These are phyloP conservation scores for Aspergillus pseudotamarii DNA, from an alignment of 2,329 filamentous ascomycete species.

Conservation along the genomic window DNA sequence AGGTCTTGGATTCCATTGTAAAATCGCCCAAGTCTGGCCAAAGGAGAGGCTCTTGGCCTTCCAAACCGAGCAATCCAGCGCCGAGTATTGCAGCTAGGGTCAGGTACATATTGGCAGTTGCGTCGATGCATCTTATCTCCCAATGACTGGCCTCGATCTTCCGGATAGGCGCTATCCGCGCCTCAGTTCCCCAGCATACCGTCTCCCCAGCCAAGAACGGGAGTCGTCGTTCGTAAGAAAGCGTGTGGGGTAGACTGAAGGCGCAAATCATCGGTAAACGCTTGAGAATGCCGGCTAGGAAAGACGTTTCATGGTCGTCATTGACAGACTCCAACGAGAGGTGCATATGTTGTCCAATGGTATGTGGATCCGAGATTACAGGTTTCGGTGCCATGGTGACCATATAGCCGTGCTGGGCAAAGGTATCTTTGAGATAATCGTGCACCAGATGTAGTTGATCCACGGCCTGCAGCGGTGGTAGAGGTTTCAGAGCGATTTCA, in stretches of 20 bases:
- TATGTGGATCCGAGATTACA: neutral
- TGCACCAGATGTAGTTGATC: conserved; percentile 22
- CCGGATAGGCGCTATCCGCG: conserved; percentile 18
- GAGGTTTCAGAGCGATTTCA: conserved; percentile 20
- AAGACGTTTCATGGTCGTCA: neutral
- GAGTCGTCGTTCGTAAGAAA: neutral
- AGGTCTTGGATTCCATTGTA: neutral
- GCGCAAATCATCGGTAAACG: neutral
- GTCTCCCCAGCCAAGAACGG: conserved; percentile 10
- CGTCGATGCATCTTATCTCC: conserved; percentile 26
- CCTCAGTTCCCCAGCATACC: conserved; percentile 24
- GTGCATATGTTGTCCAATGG: conserved; percentile 21
- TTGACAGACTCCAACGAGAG: conserved; percentile 20
- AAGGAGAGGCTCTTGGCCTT: conserved; percentile 6
- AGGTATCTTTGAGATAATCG: conserved; percentile 16
- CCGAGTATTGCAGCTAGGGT: conserved; percentile 18
- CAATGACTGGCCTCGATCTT: conserved; percentile 25
- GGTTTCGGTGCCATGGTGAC: conserved; percentile 24
- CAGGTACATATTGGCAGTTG: conserved; percentile 28
- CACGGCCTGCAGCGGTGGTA: conserved; percentile 21
- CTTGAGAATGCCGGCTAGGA: neutral
- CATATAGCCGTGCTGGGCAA: conserved; percentile 17
- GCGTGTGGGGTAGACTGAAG: neutral
- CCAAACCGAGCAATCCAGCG: conserved; percentile 21
- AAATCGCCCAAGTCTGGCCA: conserved; percentile 13